Conservation (phyloP, 257 asterid species). For the Leptodermis oblonga region DNA sequence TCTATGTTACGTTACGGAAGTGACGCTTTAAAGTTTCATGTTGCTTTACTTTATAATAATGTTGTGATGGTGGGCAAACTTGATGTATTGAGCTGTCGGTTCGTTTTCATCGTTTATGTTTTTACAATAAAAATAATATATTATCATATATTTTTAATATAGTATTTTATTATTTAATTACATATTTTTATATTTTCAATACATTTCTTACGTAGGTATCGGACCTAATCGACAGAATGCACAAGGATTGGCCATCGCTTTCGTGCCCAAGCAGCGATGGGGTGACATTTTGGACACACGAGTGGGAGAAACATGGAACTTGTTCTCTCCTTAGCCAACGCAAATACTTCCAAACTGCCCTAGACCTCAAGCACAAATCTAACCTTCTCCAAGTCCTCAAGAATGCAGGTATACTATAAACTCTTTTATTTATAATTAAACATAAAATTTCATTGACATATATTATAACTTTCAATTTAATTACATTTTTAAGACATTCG, state of each 20-base stretch:
- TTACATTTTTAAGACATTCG: too few species aligned
- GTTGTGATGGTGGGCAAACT: neutral
- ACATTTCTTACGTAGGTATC: constrained; percentile 33
- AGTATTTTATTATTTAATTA: too few species aligned
- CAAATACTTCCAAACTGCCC: constrained; percentile 54
- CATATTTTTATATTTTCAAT: neutral
- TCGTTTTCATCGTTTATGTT: neutral
- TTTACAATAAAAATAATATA: neutral
- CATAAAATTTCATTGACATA: too few species aligned
- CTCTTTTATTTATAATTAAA: too few species aligned
- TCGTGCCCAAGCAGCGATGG: constrained; percentile 73
- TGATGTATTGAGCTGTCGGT: neutral
- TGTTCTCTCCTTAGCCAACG: constrained; percentile 52
- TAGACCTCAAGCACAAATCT: constrained; percentile 44
- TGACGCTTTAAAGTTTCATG: neutral
- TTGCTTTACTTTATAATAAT: neutral
- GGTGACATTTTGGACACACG: constrained; percentile 63
- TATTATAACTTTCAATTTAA: too few species aligned
- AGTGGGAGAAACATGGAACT: constrained; percentile 87
- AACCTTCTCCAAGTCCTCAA: constrained; percentile 53
- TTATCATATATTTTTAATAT: too few species aligned
- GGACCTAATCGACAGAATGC: constrained; percentile 50
- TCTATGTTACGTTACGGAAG: neutral
- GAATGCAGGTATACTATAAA: constrained; percentile 41
- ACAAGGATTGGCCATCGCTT: constrained; percentile 73